Percentiles rank a stretch among this genome's conserved stretches.
Evolutionary conservation across 345 rosid species (phyloP).

Genomic region (Arabidopsis thaliana): TAIR10.1 NC_003070.9:29494501-29495000

Average conservation of each 20-base stretch:
- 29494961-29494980: background rate
- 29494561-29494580: constrained; percentile 1
- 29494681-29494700: constrained; percentile 13
- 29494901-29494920: background rate
- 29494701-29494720: constrained; percentile 28
- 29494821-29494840: background rate
- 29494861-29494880: background rate
- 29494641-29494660: constrained; percentile 26
- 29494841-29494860: constrained; percentile 4
- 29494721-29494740: constrained; percentile 22
- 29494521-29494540: background rate
- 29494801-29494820: constrained; percentile 1
- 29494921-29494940: background rate
- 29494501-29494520: background rate
- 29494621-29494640: constrained; percentile 13
- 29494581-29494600: too few species aligned
- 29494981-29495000: background rate
- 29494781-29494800: constrained; percentile 19
- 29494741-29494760: background rate
- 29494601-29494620: constrained; percentile 8
- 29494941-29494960: background rate
- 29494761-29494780: constrained; percentile 15
- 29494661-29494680: constrained; percentile 28
- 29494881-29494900: background rate
- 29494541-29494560: background rate